Base-by-base conservation (phyloP, 176 grass and related monocot genomes). In the Luzula sylvatica region DNA sequence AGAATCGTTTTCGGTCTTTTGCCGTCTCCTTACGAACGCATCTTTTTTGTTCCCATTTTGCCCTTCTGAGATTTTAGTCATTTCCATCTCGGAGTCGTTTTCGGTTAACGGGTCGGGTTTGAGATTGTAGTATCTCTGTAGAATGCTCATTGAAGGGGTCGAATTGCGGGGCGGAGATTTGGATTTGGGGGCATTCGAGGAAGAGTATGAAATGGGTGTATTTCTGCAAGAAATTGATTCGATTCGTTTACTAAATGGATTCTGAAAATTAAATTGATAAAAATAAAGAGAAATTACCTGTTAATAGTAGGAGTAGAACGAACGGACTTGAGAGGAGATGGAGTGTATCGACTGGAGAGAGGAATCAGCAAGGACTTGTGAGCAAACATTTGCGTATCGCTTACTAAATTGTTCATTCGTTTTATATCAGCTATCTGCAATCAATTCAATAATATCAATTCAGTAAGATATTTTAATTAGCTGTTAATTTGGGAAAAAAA, bases 361-460 rank as follows among this genome's bases (percentile, higher is more conserved):
- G 90, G 90, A 67, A 95, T 95, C 42, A 72, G 61, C 80, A 95
- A 73, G 7, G 77, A 62, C 38, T 82, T 95, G 71, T 74, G 90
- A 0, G 90, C 90, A 58, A 82, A 95, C 83, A 95, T 95, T 65
- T 95, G 84, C 20, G 61, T 65, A 50, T 95, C 90, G 27, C 32
- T 95, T 16, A 72, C 73, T 23, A 95, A 78, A 61, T 66, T 22
- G 24, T 95, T 95, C 27, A 73, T 70, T 65, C 84, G 74, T 69
- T 88, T 95, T 53, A 95, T 88, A 59, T 95, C 83, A 19, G 83
- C 75, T 45, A 95, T 84, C 90, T 95, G 50, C 46, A 68, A 30
- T 29, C 20, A 41, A 26, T 12, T 53, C 12, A 28, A 26, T 9
- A 53, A 20, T 2, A 14, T 61, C 27, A 53, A 62, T 15, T 39